Conservation (phyloP, 257 asterid species). For the Avicennia marina region DNA sequence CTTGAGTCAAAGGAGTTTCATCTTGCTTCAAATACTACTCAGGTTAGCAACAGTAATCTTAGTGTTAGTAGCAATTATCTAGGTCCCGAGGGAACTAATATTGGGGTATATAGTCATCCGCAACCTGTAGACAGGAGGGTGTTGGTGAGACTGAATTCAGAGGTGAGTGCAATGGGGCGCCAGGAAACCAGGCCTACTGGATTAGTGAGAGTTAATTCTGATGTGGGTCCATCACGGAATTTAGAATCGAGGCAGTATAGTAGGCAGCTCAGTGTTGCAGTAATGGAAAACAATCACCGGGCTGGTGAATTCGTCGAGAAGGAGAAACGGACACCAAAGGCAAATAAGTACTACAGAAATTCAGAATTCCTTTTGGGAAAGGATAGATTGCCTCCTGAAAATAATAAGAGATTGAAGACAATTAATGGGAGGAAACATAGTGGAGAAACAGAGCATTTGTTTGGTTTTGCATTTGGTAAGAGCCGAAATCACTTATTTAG, state of each 20-base stretch:
- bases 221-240: slow-evolving; percentile 45
- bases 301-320: slow-evolving; percentile 52
- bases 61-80: slow-evolving; percentile 16
- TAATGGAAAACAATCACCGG: slow-evolving; percentile 40
- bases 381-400: slow-evolving; percentile 83
- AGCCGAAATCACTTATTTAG: slow-evolving; percentile 44
- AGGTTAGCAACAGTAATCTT: slow-evolving; percentile 18
- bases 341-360: slow-evolving; percentile 73
- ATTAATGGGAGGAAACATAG: slow-evolving; percentile 54
- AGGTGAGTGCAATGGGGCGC: slow-evolving; percentile 26
- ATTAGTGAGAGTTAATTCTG: slow-evolving; percentile 45
- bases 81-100: slow-evolving; percentile 25
- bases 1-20: slow-evolving; percentile 44
- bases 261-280: slow-evolving; percentile 68
- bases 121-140: slow-evolving; percentile 33
- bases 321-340: slow-evolving; percentile 95
- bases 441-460: slow-evolving; percentile 32
- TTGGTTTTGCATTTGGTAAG: slow-evolving; percentile 47
- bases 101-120: slow-evolving; percentile 26
- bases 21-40: slow-evolving; percentile 21
- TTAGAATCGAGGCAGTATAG: slow-evolving; percentile 44
- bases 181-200: slow-evolving; percentile 29
- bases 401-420: slow-evolving; percentile 59
- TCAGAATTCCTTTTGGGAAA: slow-evolving; percentile 89
- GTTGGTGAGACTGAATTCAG: slow-evolving; percentile 53